Evolutionary conservation across 1,284 basidiomycete genomes (phyloP).

Genomic region (Mycena citricolor): DNA sequence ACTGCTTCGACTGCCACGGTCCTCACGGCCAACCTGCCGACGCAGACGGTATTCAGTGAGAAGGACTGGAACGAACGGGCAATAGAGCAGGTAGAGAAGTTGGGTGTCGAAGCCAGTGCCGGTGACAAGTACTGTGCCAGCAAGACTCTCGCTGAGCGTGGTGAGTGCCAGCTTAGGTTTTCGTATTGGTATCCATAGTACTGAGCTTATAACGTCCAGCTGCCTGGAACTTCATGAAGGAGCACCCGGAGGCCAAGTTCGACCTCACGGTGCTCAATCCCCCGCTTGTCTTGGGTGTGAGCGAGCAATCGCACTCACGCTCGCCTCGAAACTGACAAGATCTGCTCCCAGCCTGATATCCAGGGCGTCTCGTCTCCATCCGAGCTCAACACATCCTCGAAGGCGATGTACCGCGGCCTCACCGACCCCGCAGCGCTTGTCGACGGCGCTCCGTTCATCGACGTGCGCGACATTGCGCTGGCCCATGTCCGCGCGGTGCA

Average conservation of each 20-base stretch:
- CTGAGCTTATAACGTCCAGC: slow-evolving; percentile 31
- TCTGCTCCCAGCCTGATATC: slow-evolving; percentile 37
- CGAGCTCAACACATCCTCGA: slow-evolving; percentile 51
- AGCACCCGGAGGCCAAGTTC: slow-evolving; percentile 46
- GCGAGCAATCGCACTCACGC: background rate
- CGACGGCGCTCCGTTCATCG: slow-evolving; percentile 43
- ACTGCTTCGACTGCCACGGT: slow-evolving; percentile 50
- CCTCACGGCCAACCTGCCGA: slow-evolving; percentile 13
- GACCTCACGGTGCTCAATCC: slow-evolving; percentile 60
- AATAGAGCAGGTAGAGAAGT: slow-evolving; percentile 48
- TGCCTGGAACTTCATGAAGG: slow-evolving; percentile 59
- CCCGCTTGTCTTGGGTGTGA: slow-evolving; percentile 46
- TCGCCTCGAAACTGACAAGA: slow-evolving; percentile 3
- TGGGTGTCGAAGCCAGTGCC: slow-evolving; percentile 46
- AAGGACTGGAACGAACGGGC: slow-evolving; percentile 66
- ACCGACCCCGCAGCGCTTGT: slow-evolving; percentile 30
- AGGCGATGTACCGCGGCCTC: slow-evolving; percentile 33
- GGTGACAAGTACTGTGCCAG: slow-evolving; percentile 53
- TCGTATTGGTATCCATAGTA: too few relatives aligned
- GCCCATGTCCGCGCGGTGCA: slow-evolving; percentile 57
- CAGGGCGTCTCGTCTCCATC: slow-evolving; percentile 49
- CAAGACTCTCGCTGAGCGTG: slow-evolving; percentile 71
- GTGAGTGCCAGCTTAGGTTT: too few relatives aligned
- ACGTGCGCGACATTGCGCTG: slow-evolving; percentile 63
- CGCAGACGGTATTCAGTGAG: slow-evolving; percentile 37